Base-by-base conservation (phyloP, 345 rosid species). In the Chamaenerion angustifolium region DNA sequence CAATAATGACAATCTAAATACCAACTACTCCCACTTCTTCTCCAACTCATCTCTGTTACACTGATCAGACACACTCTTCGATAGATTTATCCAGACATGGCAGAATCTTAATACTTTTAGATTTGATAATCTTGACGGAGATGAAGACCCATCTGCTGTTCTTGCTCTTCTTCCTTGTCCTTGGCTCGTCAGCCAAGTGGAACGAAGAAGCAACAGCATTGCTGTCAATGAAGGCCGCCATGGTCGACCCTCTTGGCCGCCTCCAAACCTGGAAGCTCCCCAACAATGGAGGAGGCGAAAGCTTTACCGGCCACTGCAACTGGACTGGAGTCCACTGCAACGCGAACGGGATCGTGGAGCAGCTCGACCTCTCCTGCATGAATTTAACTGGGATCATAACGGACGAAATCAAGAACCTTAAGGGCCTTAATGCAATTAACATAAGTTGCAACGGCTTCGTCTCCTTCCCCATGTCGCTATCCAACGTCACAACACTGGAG, bases 281-380 rank as follows among this genome's bases (percentile, higher is more conserved):
- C 11, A 67, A 68, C 35, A 59, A 54, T 49, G 56, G 4, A 4
- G 51, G 50, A 4, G 51, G 50, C 14, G 52, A 61, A 48, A 21
- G 25, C 25, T 21, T 21, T 21, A 21, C n/a, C n/a, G 57, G 51
- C 51, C 84, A 77, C 42, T 90, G 98, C 56, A 76, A 78, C 43
- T 90, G 98, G 95, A 79, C 84, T 10, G 95, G 98, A 63, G 84
- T 86, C 40, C 41, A 60, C 69, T 86, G 95, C 78, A 76, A 68
- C 63, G 69, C 78, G 5, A 48, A 64, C 45, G 95, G 94, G 35
- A 65, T 55, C 19, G 86, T 86, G 17, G 88, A 81, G 62, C 67
- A 47, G 65, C 88, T 86, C 18, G 88, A 90, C 65, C 75, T 90
- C 19, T 83, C 95, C 3, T 70, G 60, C 48, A 69, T 74, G 92